Evolutionary conservation across 352 stramenopile genomes (phyloP).

Genomic region (Phytophthora melonis): DNA sequence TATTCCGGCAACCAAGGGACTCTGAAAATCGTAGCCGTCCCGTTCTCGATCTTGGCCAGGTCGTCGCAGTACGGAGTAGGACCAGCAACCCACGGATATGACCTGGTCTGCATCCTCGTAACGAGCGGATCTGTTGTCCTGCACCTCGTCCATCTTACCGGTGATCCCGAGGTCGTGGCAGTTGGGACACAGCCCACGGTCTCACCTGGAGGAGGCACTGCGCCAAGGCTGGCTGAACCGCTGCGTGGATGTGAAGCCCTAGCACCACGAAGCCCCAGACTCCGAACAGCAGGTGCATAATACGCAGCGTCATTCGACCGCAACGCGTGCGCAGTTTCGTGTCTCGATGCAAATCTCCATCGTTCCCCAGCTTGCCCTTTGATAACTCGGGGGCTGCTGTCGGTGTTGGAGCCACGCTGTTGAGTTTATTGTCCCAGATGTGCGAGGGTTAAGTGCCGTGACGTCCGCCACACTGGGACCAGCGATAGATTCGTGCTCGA

Average conservation of each 20-base stretch:
- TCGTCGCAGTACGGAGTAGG: not conserved
- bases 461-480: too few species aligned
- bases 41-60: not conserved
- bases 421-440: too few species aligned
- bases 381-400: too few species aligned
- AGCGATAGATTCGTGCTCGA: not conserved
- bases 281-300: constrained; percentile 5
- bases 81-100: not conserved
- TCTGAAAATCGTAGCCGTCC: not conserved
- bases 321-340: not conserved
- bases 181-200: constrained; percentile 39
- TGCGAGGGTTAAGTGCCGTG: too few species aligned
- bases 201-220: constrained; percentile 40
- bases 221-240: constrained; percentile 8
- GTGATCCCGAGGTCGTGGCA: constrained; percentile 18
- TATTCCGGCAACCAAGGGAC: not conserved
- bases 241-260: constrained; percentile 31
- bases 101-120: not conserved
- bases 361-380: too few species aligned
- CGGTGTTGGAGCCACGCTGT: too few species aligned
- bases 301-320: not conserved
- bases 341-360: not conserved
- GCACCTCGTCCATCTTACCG: constrained; percentile 17
- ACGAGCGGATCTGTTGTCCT: not conserved
- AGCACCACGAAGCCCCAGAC: constrained; percentile 28